Conservation (phyloP, 192 early-diverging fungal species). For the Gigaspora rosea region DNA sequence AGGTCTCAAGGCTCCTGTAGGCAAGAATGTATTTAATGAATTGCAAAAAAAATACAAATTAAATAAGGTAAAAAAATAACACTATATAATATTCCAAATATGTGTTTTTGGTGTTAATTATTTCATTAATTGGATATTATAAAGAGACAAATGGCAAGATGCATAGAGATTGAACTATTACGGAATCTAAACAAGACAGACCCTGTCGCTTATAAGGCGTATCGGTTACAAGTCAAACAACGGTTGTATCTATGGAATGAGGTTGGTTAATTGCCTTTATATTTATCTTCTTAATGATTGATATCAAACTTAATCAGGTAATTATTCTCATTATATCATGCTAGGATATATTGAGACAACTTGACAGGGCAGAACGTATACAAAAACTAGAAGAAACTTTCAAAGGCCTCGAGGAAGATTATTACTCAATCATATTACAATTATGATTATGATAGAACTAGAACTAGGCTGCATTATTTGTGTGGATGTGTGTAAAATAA, state of each 20-base stretch:
- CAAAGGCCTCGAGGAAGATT: constrained; percentile 73
- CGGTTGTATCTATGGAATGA: constrained; percentile 79
- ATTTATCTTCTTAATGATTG: background rate
- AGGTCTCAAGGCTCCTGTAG: constrained; percentile 63
- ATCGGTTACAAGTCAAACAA: constrained; percentile 82
- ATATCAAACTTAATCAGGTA: background rate
- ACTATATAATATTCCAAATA: too few species aligned
- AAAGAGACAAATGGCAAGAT: constrained; percentile 79
- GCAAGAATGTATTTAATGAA: constrained; percentile 43
- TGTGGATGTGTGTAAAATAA: too few species aligned
- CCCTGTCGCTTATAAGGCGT: constrained; percentile 50
- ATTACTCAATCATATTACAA: constrained; percentile 56
- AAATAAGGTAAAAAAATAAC: constrained; percentile 56
- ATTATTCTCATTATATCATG: constrained; percentile 16
- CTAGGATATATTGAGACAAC: constrained; percentile 63
- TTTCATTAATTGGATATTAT: background rate
- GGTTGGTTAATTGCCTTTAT: constrained; percentile 38
- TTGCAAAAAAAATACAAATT: constrained; percentile 71
- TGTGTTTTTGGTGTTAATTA: background rate
- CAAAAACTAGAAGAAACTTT: constrained; percentile 79
- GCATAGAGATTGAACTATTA: constrained; percentile 78
- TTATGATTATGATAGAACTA: background rate
- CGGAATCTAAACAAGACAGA: constrained; percentile 58
- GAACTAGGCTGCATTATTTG: too few species aligned
- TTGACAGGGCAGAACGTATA: constrained; percentile 67